These are phyloP conservation scores for Tetrapisispora nanseiensis DNA, from an alignment of 805 yeast genomes.

Conservation along the genomic window DNA sequence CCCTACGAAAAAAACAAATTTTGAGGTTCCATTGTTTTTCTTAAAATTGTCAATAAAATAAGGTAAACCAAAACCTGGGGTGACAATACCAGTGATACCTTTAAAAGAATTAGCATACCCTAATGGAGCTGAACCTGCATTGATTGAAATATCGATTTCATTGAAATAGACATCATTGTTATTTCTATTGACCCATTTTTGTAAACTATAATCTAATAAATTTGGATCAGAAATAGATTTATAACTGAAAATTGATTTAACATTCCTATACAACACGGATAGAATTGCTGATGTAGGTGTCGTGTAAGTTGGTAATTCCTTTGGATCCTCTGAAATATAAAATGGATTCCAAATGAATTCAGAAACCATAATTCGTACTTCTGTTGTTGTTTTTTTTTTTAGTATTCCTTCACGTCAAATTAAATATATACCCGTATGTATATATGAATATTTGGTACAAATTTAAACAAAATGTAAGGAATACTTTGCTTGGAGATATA, in stretches of 20 bases:
- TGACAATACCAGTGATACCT: slow-evolving; percentile 34
- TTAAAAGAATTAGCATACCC: slow-evolving; percentile 44
- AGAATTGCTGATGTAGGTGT: slow-evolving; percentile 45
- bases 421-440: neutral
- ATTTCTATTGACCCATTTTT: slow-evolving; percentile 41
- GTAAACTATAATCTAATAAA: slow-evolving; percentile 48
- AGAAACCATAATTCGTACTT: too few relatives aligned
- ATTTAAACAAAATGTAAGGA: too few relatives aligned
- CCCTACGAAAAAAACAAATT: slow-evolving; percentile 63
- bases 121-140: slow-evolving; percentile 70
- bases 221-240: slow-evolving; percentile 55
- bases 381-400: too few relatives aligned
- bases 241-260: slow-evolving; percentile 56
- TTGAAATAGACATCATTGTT: slow-evolving; percentile 11
- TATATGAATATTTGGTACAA: too few relatives aligned
- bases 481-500: too few relatives aligned
- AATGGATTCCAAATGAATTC: slow-evolving; percentile 39
- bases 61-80: slow-evolving; percentile 58
- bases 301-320: slow-evolving; percentile 39
- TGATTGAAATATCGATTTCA: slow-evolving; percentile 63
- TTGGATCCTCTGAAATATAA: slow-evolving; percentile 52
- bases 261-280: slow-evolving; percentile 38
- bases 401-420: too few relatives aligned
- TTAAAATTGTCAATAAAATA: slow-evolving; percentile 56
- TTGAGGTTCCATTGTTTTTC: slow-evolving; percentile 32